Evolutionary conservation across 495 filamentous ascomycete genomes (phyloP), one percentile per base, ranked within the genome.

Genomic region (Sabuloglossum arenarium): DNA sequence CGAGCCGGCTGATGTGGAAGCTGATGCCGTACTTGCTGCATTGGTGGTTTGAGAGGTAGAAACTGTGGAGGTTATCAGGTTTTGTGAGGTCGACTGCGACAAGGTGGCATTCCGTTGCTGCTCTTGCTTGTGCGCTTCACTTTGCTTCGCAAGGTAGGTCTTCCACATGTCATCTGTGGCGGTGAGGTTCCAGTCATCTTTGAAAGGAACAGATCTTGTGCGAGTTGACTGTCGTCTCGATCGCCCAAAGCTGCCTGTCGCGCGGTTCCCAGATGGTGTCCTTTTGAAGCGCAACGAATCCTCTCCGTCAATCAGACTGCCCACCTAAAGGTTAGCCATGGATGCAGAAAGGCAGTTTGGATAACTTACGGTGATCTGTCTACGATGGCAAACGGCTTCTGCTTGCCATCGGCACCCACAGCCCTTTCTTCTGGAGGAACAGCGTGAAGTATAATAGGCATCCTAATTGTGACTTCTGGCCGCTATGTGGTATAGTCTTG

Each of bases 341-440:
- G 28, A 5, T 51, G 25, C 25, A 30, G 21, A 29, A 14, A 55
- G 14, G 43, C 23, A 10, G 21, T 3, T 43, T 30, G n/a, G 53
- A 25, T 37, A 27, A 37, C 30, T 37, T 43, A 54, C 37, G 53
- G 53, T 74, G 78, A 32, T 78, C 71, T 61, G 78, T 78, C 12
- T 69, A 76, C 78, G 77, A 83, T 31, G 78, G 79, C 55, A 82
- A 60, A 47, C 70, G 66, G 59, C 75, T 73, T 54, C n/a, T 37
- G 31, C 53, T 51, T 51, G 37, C 80, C 80, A 45, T 75, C 72
- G 25, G 77, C 71, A 61, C 81, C 79, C 61, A 71, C 67, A 30
- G 77, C 79, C 59, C 78, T 73, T 65, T 82, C 80, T 64, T 77
- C 71, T 23, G 72, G 73, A n/a, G 79, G 80, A 24, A 84, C 80